Percentiles rank a stretch among this genome's conserved stretches.
Evolutionary conservation across 140 eudicot species (phyloP).

Genomic region (Ambrosia hybrid): DNA sequence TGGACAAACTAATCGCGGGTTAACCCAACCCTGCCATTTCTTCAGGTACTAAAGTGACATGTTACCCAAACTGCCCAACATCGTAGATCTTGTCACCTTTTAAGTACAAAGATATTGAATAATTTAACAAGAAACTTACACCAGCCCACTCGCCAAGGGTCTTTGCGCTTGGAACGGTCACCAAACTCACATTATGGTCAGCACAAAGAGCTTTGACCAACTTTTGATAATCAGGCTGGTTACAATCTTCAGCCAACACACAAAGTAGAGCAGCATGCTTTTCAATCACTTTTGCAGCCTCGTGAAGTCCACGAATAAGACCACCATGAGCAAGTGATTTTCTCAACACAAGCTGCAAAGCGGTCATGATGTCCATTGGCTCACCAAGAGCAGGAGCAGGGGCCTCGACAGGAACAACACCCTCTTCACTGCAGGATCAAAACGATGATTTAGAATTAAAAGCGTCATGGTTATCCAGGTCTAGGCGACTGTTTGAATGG

Average conservation of each 20-base stretch:
- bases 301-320: constrained; percentile 65
- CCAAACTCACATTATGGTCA: constrained; percentile 63
- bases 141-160: constrained; percentile 84
- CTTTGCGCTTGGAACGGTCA: constrained; percentile 66
- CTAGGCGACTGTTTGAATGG: too few species aligned
- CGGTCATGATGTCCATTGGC: constrained; percentile 72
- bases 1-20: too few species aligned
- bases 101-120: background rate
- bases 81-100: background rate
- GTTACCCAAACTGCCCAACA: too few species aligned
- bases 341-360: constrained; percentile 56
- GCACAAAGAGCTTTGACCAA: constrained; percentile 71
- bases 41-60: too few species aligned
- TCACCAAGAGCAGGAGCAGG: constrained; percentile 64
- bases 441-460: background rate
- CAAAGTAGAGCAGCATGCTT: constrained; percentile 69
- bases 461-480: too few species aligned
- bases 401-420: constrained; percentile 40
- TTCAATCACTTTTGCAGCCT: constrained; percentile 64
- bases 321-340: constrained; percentile 68
- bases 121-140: constrained; percentile 39
- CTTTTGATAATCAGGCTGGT: constrained; percentile 66
- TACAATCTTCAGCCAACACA: constrained; percentile 73
- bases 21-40: too few species aligned
- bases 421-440: constrained; percentile 51